Evolutionary conservation across 2,329 filamentous ascomycete species (phyloP), one percentile per base, ranked within the genome.

Genomic region (Ascosphaera aggregata): DNA sequence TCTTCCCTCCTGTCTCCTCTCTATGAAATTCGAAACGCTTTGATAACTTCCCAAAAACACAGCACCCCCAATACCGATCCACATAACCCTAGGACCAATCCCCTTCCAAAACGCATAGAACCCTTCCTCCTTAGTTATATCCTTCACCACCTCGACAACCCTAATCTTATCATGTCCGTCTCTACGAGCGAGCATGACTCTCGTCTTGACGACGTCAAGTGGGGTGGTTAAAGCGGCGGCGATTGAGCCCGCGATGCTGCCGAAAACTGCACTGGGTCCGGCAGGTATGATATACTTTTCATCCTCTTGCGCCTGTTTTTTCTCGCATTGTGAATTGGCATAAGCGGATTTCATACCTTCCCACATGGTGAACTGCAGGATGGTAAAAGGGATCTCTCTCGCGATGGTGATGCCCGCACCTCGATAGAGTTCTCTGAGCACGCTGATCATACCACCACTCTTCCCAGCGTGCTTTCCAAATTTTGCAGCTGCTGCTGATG

Each of bases 341-440:
- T 63, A 64, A 1, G 50, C 46, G 30, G 54, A 64, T 66, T 94
- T 95, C 67, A 95, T 70, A 3, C 69, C 73, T 60, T 98, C 89
- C 89, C 89, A 98, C 45, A 98, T 67, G 36, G 89, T 89, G 55
- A 98, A 98, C 58, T 98, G 89, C 45, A 98, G 79, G 8, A 94
- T 76, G 2, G 91, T 95, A 52, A 98, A 98, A 3, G 89, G 89
- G 43, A 98, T 85, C 64, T 98, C 89, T 42, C 89, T 73, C 61
- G 94, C 77, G 39, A 98, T 76, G 1, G 89, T 98, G 48, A 95
- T 84, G 15, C 73, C 71, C 69, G 84, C 93, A 1, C 91, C 89
- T 27, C 89, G 69, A 58, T 98, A 98, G 41, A 98, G 59, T 59
- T 94, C 85, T 43, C 70, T 63, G 66, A 80, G 27, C 9, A 31